phyloP scores from a whole-genome alignment of 805 yeast species.

The Myxozyma geophila region DNA sequence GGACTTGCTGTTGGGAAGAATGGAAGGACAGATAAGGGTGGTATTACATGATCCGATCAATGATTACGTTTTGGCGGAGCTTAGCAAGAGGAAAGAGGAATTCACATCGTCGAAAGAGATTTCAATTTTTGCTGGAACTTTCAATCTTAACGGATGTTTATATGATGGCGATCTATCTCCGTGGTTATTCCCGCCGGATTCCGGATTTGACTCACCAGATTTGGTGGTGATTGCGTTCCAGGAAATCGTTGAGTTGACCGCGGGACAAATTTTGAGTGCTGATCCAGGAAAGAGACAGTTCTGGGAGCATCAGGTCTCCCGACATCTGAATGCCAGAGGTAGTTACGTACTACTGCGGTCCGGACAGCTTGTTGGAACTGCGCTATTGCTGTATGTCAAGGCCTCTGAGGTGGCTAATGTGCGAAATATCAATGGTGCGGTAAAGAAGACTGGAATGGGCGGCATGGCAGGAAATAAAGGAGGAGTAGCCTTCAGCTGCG shows the following conservation, averaged over 20 bases:
- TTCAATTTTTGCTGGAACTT: slow-evolving; percentile 78
- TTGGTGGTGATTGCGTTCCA: slow-evolving; percentile 89
- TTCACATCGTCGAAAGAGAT: slow-evolving; percentile 68
- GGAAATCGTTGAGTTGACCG: slow-evolving; percentile 90
- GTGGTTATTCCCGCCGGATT: slow-evolving; percentile 80
- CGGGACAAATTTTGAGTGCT: slow-evolving; percentile 85
- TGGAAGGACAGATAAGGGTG: slow-evolving; percentile 72
- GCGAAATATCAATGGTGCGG: slow-evolving; percentile 89
- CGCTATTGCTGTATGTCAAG: slow-evolving; percentile 71
- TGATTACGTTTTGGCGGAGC: slow-evolving; percentile 75
- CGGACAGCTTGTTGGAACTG: slow-evolving; percentile 90
- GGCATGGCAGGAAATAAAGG: slow-evolving; percentile 98
- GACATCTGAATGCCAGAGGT: slow-evolving; percentile 62
- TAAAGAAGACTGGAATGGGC: slow-evolving; percentile 92
- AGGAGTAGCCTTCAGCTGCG: slow-evolving; percentile 89
- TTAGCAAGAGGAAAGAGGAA: slow-evolving; percentile 54
- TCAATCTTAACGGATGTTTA: slow-evolving; percentile 78
- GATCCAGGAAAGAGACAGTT: slow-evolving; percentile 75
- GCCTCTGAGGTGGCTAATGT: slow-evolving; percentile 62
- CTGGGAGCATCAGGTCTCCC: slow-evolving; percentile 75
- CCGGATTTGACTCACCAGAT: slow-evolving; percentile 60
- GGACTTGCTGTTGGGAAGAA: slow-evolving; percentile 81
- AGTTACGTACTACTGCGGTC: slow-evolving; percentile 72
- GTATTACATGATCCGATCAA: slow-evolving; percentile 83
- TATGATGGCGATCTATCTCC: slow-evolving; percentile 61